Conservation (phyloP, 306 rosid genomes). For the Sicyos baderoa region DNA sequence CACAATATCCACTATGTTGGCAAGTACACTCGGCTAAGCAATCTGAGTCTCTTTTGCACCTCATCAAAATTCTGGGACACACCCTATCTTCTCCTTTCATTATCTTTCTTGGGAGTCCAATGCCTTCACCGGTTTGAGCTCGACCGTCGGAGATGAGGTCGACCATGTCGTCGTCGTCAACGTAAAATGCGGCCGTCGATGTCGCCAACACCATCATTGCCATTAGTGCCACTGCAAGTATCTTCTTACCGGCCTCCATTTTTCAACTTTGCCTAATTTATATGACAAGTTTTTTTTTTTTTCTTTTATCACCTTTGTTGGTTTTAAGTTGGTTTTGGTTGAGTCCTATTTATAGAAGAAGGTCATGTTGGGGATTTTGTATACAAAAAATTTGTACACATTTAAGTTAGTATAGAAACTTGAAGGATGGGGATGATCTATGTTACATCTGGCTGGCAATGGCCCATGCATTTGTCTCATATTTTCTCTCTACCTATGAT, state of each 20-base stretch:
- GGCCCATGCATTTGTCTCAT: not conserved
- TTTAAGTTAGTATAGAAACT: not conserved
- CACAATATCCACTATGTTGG: not conserved
- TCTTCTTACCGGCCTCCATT: not conserved
- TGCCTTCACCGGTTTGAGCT: not conserved
- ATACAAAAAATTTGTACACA: not conserved
- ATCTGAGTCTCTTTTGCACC: not conserved
- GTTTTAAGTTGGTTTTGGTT: not conserved
- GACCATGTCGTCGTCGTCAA: not conserved
- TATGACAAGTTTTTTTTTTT: not conserved
- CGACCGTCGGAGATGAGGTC: not conserved
- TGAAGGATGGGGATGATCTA: not conserved
- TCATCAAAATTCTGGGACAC: not conserved
- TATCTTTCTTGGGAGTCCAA: not conserved
- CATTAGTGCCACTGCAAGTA: not conserved
- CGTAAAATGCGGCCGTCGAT: not conserved
- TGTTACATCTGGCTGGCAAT: constrained; percentile 6
- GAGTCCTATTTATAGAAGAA: not conserved
- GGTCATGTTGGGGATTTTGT: not conserved
- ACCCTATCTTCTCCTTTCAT: not conserved
- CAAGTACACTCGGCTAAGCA: not conserved
- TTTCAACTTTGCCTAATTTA: not conserved
- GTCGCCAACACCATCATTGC: not conserved
- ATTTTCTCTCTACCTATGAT: not conserved
- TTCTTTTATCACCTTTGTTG: not conserved